These are phyloP conservation scores for Solanum chacoense DNA, from an alignment of 305 asterid species.

Conservation along the genomic window DNA sequence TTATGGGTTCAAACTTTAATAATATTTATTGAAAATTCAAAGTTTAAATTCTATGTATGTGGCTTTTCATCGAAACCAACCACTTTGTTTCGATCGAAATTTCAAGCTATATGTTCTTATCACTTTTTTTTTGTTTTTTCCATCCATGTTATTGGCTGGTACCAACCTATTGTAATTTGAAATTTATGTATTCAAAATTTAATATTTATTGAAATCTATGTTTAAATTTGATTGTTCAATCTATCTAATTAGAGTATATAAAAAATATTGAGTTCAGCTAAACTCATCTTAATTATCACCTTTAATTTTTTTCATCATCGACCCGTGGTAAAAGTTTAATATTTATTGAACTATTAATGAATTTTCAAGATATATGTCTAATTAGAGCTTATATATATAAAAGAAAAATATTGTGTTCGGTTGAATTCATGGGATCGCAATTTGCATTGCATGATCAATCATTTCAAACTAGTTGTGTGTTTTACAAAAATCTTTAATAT, in stretches of 20 bases:
- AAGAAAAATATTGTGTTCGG: no score
- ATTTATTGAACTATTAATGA: no score
- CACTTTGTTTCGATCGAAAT: neutral
- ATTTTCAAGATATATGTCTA: no score
- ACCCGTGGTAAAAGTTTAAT: neutral
- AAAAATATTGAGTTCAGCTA: neutral
- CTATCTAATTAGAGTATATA: neutral
- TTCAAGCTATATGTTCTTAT: neutral
- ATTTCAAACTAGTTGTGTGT: neutral
- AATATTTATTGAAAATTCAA: neutral
- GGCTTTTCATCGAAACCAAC: neutral
- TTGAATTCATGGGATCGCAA: neutral
- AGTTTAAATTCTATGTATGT: no score
- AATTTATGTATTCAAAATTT: neutral
- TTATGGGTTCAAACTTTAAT: neutral
- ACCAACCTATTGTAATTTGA: neutral
- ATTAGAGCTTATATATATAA: no score
- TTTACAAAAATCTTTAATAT: neutral
- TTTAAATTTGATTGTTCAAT: neutral
- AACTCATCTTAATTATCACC: no score
- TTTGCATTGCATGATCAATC: neutral
- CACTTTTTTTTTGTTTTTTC: neutral
- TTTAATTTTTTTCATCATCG: neutral
- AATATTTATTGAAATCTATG: neutral
- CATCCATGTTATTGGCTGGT: neutral